Percentiles rank a stretch among this genome's conserved stretches.
Evolutionary conservation across 305 asterid genomes (phyloP).

Genomic region (Lippia alba): DNA sequence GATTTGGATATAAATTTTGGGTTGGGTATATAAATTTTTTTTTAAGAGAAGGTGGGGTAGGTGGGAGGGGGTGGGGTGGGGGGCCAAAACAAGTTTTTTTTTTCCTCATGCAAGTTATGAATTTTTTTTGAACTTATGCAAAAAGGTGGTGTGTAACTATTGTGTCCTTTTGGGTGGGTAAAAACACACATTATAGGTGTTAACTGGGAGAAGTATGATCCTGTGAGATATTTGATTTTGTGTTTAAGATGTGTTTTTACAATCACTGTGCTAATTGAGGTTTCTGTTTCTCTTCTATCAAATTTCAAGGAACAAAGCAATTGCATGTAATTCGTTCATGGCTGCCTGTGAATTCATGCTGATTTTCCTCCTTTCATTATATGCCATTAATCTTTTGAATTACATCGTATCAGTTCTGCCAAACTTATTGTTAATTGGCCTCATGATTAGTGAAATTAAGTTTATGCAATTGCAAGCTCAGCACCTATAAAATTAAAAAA

Average conservation of each 20-base stretch:
- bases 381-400: neutral
- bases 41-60: no score
- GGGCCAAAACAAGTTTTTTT: no score
- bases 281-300: neutral
- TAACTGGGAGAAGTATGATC: neutral
- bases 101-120: no score
- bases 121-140: no score
- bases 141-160: no score
- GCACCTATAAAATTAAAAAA: no score
- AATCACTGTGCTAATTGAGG: neutral
- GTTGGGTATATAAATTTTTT: no score
- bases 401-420: neutral
- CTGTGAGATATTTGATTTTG: neutral
- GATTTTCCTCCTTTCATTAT: conserved; percentile 4
- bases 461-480: no score
- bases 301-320: neutral
- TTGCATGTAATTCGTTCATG: neutral
- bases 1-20: no score
- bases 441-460: neutral
- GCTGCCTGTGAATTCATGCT: conserved; percentile 10
- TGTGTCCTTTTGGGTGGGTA: neutral
- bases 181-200: neutral
- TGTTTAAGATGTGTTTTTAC: conserved; percentile 13
- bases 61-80: no score
- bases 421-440: conserved; percentile 7